These are phyloP conservation scores for Pseudofabraea citricarpa DNA, from an alignment of 2,329 filamentous ascomycete genomes.

Conservation along the genomic window DNA sequence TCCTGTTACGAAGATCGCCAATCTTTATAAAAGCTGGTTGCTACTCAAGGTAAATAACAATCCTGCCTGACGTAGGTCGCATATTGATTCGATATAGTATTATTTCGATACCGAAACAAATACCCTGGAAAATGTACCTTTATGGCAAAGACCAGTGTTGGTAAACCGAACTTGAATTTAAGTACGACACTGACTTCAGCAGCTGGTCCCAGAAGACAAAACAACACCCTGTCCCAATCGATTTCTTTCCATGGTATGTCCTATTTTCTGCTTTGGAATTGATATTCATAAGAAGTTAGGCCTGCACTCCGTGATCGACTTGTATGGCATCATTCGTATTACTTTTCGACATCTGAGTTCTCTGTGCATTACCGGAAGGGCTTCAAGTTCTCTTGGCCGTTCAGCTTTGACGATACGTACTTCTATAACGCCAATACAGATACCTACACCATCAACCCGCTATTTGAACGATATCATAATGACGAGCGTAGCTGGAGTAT, in stretches of 20 bases:
- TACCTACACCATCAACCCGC: conserved; percentile 9
- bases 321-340: conserved; percentile 9
- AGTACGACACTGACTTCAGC: neutral
- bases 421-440: conserved; percentile 3
- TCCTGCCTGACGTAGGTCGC: too few species aligned
- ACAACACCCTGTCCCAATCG: conserved; percentile 13
- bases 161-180: neutral
- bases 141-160: conserved; percentile 15
- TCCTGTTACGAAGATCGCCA: conserved; percentile 13
- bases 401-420: conserved; percentile 11
- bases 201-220: conserved; percentile 9
- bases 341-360: conserved; percentile 10
- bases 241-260: conserved; percentile 15
- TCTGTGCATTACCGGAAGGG: conserved; percentile 9
- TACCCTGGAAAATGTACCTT: conserved; percentile 12
- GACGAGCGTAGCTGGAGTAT: conserved; percentile 11
- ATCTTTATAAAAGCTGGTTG: conserved; percentile 13
- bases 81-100: conserved; percentile 11
- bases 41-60: conserved; percentile 13
- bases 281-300: neutral
- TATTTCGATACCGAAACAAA: conserved; percentile 9
- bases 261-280: conserved; percentile 13
- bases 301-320: conserved; percentile 14
- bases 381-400: conserved; percentile 15
- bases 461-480: conserved; percentile 11